phyloP scores from a whole-genome alignment of 163 green algal species.

The Chloromonas sp. region DNA sequence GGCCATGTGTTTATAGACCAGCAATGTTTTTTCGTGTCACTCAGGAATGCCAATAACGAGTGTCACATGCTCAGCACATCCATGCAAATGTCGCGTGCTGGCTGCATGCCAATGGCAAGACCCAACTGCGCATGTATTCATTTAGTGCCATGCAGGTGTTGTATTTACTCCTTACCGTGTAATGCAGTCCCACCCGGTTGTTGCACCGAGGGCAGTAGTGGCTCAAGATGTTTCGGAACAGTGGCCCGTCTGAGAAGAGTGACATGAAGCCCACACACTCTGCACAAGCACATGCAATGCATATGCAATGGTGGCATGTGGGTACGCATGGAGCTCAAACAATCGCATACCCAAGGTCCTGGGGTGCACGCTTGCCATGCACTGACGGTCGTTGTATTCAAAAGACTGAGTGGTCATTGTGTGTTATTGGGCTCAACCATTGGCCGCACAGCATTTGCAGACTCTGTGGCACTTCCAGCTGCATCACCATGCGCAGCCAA shows the following conservation, averaged over 20 bases:
- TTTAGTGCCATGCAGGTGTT: too few species aligned
- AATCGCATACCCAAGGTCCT: too few species aligned
- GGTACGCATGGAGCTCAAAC: too few species aligned
- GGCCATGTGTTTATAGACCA: not conserved
- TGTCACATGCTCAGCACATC: too few species aligned
- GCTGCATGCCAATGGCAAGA: too few species aligned
- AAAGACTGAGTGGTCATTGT: too few species aligned
- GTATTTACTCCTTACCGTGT: not conserved
- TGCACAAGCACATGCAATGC: not conserved
- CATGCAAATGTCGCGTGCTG: too few species aligned
- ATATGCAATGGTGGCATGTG: too few species aligned
- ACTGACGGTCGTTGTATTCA: too few species aligned
- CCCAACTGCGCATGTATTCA: too few species aligned
- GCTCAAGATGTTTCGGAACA: not conserved
- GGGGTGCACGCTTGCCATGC: too few species aligned
- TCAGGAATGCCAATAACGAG: too few species aligned
- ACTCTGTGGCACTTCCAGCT: not conserved
- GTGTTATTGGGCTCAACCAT: not conserved
- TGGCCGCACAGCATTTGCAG: not conserved
- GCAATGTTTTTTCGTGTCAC: not conserved
- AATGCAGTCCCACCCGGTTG: not conserved
- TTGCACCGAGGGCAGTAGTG: not conserved
- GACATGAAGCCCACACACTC: not conserved
- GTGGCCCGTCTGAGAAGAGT: not conserved
- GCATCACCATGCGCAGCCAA: not conserved